phyloP scores from a whole-genome alignment of 208 protist species.

The Porcisia hertigi region DNA sequence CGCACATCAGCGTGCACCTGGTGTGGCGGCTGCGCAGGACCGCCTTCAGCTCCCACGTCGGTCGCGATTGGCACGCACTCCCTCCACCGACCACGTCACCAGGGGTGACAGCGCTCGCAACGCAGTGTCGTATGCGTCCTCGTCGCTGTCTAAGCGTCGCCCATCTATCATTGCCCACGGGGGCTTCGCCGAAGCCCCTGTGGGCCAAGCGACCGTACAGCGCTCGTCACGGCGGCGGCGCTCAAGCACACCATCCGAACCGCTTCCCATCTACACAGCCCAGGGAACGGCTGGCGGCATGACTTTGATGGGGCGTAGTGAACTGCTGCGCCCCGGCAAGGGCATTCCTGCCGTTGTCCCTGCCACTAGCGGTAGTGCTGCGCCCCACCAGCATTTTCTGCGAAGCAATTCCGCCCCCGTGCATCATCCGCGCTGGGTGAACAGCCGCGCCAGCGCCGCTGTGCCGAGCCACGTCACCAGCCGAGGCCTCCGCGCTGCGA shows the following conservation, averaged over 20 bases:
- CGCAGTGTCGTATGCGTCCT: background rate
- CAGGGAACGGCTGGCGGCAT: slow-evolving; percentile 1
- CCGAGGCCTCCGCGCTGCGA: background rate
- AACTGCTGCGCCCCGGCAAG: background rate
- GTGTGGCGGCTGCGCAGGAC: slow-evolving; percentile 18
- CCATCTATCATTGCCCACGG: background rate
- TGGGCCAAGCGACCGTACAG: background rate
- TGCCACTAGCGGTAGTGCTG: background rate
- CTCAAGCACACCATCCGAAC: slow-evolving; percentile 8
- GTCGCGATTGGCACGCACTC: slow-evolving; percentile 12
- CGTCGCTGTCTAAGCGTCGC: slow-evolving; percentile 14
- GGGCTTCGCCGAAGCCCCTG: background rate
- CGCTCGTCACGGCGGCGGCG: background rate
- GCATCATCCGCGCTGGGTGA: background rate
- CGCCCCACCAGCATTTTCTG: background rate
- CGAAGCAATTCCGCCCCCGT: slow-evolving; percentile 8
- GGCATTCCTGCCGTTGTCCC: background rate
- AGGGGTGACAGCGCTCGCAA: background rate
- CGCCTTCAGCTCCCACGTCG: slow-evolving; percentile 20
- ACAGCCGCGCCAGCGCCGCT: background rate
- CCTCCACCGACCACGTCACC: background rate
- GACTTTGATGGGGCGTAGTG: background rate
- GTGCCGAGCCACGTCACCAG: background rate
- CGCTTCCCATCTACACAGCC: slow-evolving; percentile 12
- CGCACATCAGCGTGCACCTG: slow-evolving; percentile 9